Evolutionary conservation across 164 flowering plant genomes (phyloP), one percentile per base, ranked within the genome.

Genomic region (Sextonia rubra): DNA sequence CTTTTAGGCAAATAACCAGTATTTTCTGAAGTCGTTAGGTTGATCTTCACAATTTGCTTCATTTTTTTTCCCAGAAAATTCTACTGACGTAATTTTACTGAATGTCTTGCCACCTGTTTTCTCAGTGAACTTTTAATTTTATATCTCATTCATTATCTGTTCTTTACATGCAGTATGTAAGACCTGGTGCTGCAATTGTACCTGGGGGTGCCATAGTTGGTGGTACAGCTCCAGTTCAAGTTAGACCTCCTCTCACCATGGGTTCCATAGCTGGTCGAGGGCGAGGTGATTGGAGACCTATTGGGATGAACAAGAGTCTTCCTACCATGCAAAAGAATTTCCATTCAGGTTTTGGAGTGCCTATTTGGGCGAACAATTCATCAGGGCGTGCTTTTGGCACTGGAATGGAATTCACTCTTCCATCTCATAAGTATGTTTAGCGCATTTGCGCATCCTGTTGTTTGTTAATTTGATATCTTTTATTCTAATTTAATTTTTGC

Each of bases 381-480:
- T 66, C 87, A 12, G 94, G 92, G 17, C 88, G 93, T 73, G 94
- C 89, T 73, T 86, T 84, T 81, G 96, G 96, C 47, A 82, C 80
- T 64, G 98, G 98, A 68, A 75, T 86, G 75, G 99, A 96, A 25
- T 93, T 96, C 80, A 93, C 99, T 47, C 98, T 96, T 76, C 98
- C 99, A 73, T 91, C 99, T 75, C 98, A 96, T 83, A 96, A 92
- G 99, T 96, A 89, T 84, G 80, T 32, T 67, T 61, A 58, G 44
- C 61, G 6, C 20, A 26, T 24, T 64, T 32, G 22, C 3, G 0
- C 44, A 23, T 24, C 48, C 14, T 62, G 3, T 23, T 62, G 26
- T 12, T 37, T 8, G 44, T 37, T 37, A 37, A 37, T 9, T 37
- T 37, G 44, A 37, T 37, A 7, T 37, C 44, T 37, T 37, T 37